Percentiles rank a stretch among this genome's conserved stretches.
These are phyloP conservation scores for Ligustrum vulgare DNA, from an alignment of 257 asterid genomes.

Conservation along the genomic window DNA sequence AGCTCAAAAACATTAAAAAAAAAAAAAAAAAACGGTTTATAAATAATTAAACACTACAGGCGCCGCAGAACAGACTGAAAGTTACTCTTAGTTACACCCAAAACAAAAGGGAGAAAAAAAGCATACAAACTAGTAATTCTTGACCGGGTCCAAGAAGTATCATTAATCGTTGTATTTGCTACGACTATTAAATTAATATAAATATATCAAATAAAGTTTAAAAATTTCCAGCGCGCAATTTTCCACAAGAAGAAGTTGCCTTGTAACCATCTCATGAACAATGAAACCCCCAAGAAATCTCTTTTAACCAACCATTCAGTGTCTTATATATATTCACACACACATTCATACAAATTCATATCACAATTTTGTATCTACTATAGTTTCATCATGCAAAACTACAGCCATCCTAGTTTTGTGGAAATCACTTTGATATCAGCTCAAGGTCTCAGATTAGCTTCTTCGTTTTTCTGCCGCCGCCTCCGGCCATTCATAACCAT, in stretches of 20 bases:
- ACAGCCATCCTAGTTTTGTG: conserved; percentile 17
- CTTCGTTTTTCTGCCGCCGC: conserved; percentile 24
- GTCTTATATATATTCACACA: neutral
- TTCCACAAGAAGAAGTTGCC: conserved; percentile 51
- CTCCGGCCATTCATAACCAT: conserved; percentile 37
- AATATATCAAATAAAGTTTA: neutral
- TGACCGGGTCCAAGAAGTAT: neutral
- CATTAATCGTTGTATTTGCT: neutral
- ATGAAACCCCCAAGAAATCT: conserved; percentile 37
- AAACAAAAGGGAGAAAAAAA: too few relatives aligned
- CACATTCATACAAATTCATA: neutral
- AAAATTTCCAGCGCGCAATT: conserved; percentile 19
- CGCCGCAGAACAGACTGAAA: too few relatives aligned
- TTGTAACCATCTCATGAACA: neutral
- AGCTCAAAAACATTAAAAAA: too few relatives aligned
- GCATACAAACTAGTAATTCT: neutral
- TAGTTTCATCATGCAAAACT: conserved; percentile 5
- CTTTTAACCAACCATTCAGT: neutral
- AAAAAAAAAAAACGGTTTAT: neutral
- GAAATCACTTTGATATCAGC: conserved; percentile 54
- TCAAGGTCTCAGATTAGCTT: conserved; percentile 32
- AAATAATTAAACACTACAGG: too few relatives aligned
- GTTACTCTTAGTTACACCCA: too few relatives aligned
- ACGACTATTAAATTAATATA: neutral
- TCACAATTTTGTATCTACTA: neutral